phyloP scores from a whole-genome alignment of 208 protist species.

The Acanthamoeba lenticulata region DNA sequence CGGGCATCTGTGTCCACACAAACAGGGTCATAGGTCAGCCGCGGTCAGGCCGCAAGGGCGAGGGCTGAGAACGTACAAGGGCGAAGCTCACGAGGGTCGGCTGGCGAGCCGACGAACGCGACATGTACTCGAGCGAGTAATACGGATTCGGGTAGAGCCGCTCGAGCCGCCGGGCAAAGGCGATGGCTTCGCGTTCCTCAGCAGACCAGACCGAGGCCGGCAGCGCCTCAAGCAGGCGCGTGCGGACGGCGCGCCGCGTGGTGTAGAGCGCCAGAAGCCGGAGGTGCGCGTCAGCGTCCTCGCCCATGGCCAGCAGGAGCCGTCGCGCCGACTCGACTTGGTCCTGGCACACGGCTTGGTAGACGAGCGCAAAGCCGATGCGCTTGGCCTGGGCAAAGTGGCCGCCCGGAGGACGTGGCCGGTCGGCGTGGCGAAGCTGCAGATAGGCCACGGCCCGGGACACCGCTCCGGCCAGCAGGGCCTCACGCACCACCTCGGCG shows the following conservation, averaged over 20 bases:
- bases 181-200: not conserved
- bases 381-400: not conserved
- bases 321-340: not conserved
- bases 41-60: too few relatives aligned
- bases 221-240: not conserved
- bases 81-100: not conserved
- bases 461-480: not conserved
- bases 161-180: not conserved
- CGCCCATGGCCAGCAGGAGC: not conserved
- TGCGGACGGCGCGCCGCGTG: not conserved
- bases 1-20: too few relatives aligned
- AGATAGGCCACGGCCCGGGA: slow-evolving; percentile 6
- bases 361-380: slow-evolving; percentile 14
- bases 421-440: not conserved
- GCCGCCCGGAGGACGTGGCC: not conserved
- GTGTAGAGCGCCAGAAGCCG: not conserved
- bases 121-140: slow-evolving; percentile 45
- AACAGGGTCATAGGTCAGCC: too few relatives aligned
- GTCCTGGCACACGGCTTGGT: slow-evolving; percentile 47
- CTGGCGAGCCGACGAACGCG: not conserved
- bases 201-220: not conserved
- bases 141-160: slow-evolving; percentile 13
- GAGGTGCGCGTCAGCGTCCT: not conserved
- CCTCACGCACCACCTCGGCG: slow-evolving; percentile 16
- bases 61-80: not conserved